Percentiles rank a stretch among this genome's conserved stretches.
Conservation (phyloP, 768 basidiomycete genomes). For the Pholiota microspora region DNA sequence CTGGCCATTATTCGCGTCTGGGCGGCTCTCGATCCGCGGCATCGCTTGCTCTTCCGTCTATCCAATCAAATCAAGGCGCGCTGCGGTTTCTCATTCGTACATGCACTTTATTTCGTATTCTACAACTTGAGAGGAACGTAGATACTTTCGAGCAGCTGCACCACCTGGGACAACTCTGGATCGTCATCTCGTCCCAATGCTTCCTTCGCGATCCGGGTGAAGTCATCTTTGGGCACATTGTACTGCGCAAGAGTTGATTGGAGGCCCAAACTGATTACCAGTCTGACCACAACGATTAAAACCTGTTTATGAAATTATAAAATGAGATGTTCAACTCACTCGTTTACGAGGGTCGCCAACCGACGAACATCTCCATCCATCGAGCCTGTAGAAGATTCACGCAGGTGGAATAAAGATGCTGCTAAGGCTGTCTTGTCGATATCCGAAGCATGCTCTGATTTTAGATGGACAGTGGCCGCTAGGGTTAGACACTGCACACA, state of each 20-base stretch:
- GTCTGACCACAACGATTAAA: slow-evolving; percentile 31
- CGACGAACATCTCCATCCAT: slow-evolving; percentile 59
- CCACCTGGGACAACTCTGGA: slow-evolving; percentile 36
- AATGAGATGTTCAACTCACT: slow-evolving; percentile 34
- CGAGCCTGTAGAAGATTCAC: slow-evolving; percentile 59
- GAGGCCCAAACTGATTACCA: slow-evolving; percentile 59
- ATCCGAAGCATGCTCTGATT: slow-evolving; percentile 55
- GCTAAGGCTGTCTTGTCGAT: slow-evolving; percentile 64
- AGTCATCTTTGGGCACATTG: slow-evolving; percentile 58
- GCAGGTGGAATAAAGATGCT: slow-evolving; percentile 54
- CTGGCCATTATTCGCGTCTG: slow-evolving; percentile 12
- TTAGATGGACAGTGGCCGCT: slow-evolving; percentile 57
- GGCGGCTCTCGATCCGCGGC: slow-evolving; percentile 12
- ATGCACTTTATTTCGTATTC: neutral
- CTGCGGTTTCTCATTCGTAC: neutral
- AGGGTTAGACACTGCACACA: slow-evolving; percentile 64
- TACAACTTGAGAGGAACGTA: slow-evolving; percentile 9
- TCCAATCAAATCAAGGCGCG: neutral
- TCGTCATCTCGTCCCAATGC: slow-evolving; percentile 44
- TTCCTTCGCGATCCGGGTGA: slow-evolving; percentile 49
- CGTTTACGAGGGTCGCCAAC: slow-evolving; percentile 51
- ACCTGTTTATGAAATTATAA: neutral
- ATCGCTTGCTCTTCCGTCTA: neutral
- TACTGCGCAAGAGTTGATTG: slow-evolving; percentile 57
- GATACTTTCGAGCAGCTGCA: slow-evolving; percentile 43